phyloP scores from a whole-genome alignment of 2,329 filamentous ascomycete genomes.

The Aureobasidium sp. region DNA sequence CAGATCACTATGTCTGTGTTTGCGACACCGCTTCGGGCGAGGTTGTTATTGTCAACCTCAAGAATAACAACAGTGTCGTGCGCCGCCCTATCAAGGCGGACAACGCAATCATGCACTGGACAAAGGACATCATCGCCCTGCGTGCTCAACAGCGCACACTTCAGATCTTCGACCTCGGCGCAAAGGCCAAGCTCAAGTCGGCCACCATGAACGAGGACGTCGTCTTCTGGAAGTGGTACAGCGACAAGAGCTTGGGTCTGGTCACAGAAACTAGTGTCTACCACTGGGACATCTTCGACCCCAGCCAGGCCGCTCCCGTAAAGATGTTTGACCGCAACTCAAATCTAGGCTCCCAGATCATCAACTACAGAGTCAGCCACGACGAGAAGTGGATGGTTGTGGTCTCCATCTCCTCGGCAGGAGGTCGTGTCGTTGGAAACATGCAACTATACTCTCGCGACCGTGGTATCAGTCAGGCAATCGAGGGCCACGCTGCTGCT shows the following conservation, averaged over 20 bases:
- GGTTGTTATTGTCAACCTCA: slow-evolving; percentile 95
- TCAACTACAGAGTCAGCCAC: slow-evolving; percentile 94
- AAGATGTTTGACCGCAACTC: slow-evolving; percentile 93
- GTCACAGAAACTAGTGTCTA: slow-evolving; percentile 88
- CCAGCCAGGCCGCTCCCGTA: slow-evolving; percentile 65
- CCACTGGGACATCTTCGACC: slow-evolving; percentile 95
- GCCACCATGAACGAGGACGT: slow-evolving; percentile 95
- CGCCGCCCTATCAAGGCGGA: slow-evolving; percentile 96
- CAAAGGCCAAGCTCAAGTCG: slow-evolving; percentile 94
- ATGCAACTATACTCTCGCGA: slow-evolving; percentile 98
- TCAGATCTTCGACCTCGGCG: slow-evolving; percentile 91
- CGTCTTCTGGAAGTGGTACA: slow-evolving; percentile 99
- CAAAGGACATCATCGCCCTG: slow-evolving; percentile 87
- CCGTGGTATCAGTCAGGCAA: slow-evolving; percentile 92
- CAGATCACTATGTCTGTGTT: slow-evolving; percentile 91
- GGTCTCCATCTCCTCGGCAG: slow-evolving; percentile 88
- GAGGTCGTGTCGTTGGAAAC: slow-evolving; percentile 85
- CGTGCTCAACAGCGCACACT: slow-evolving; percentile 90
- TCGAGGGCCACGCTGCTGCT: slow-evolving; percentile 92
- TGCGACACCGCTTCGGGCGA: slow-evolving; percentile 79
- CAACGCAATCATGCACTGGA: slow-evolving; percentile 99
- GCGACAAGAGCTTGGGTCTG: slow-evolving; percentile 75
- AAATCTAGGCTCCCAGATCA: slow-evolving; percentile 94
- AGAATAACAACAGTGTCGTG: slow-evolving; percentile 93
- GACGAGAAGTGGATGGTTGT: slow-evolving; percentile 99